Evolutionary conservation across 305 asterid species (phyloP).

Genomic region (Withania somnifera): DNA sequence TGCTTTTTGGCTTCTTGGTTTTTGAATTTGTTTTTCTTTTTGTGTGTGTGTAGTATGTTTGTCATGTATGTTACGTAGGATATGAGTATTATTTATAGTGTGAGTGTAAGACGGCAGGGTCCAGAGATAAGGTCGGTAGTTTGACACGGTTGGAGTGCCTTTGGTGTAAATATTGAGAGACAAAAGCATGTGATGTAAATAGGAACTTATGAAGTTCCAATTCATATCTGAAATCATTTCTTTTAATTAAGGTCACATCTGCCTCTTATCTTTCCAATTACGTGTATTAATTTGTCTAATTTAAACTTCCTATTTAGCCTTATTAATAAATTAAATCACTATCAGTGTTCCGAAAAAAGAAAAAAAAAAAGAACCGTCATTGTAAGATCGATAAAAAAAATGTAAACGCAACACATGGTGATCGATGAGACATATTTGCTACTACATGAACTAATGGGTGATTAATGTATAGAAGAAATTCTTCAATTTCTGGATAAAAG

Average conservation of each 20-base stretch:
- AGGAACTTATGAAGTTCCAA: slow-evolving; percentile 1
- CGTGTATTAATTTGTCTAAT: background rate
- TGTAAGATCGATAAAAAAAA: background rate
- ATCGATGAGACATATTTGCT: too few relatives aligned
- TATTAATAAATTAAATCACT: background rate
- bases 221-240: slow-evolving; percentile 21
- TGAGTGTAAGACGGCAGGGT: background rate
- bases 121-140: background rate
- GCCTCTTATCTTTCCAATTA: background rate
- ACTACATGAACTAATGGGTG: too few relatives aligned
- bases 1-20: background rate
- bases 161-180: slow-evolving; percentile 21
- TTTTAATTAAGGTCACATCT: slow-evolving; percentile 12
- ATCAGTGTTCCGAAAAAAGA: too few relatives aligned
- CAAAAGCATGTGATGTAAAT: slow-evolving; percentile 30
- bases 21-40: background rate
- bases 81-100: background rate
- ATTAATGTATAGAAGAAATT: too few relatives aligned
- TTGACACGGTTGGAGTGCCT: background rate
- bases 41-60: background rate
- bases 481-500: too few relatives aligned
- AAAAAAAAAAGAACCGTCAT: too few relatives aligned
- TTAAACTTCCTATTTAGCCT: background rate
- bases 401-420: background rate
- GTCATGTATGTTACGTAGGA: background rate